Conservation (phyloP, 345 rosid genomes). For the Erucastrum elatum region DNA sequence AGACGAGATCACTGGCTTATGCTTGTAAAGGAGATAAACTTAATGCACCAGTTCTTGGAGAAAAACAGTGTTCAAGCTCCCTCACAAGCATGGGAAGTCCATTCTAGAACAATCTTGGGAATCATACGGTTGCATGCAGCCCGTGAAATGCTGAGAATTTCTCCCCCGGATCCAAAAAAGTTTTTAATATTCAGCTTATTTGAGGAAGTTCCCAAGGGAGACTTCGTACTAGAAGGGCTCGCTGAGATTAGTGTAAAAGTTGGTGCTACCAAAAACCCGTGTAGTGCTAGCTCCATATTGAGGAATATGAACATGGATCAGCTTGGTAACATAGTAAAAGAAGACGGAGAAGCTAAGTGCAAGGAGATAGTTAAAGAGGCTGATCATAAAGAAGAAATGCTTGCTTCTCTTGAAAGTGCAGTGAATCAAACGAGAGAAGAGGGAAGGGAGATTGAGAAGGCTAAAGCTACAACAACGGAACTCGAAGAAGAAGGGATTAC, state of each 20-base stretch:
- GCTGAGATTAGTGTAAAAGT: slow-evolving; percentile 62
- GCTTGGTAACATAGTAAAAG: slow-evolving; percentile 30
- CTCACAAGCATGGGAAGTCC: slow-evolving; percentile 72
- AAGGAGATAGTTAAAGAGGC: slow-evolving; percentile 28
- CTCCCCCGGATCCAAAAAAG: slow-evolving; percentile 72
- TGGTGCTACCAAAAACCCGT: slow-evolving; percentile 43
- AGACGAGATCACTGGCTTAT: slow-evolving; percentile 95
- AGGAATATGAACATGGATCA: slow-evolving; percentile 55
- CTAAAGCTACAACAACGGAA: slow-evolving; percentile 61
- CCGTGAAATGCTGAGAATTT: slow-evolving; percentile 78
- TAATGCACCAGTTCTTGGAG: slow-evolving; percentile 72
- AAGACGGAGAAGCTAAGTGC: slow-evolving; percentile 38
- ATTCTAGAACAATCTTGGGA: slow-evolving; percentile 76
- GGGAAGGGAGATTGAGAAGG: slow-evolving; percentile 53
- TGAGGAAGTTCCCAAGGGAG: slow-evolving; percentile 87
- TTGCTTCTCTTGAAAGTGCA: slow-evolving; percentile 54
- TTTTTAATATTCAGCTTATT: slow-evolving; percentile 81
- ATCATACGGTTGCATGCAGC: slow-evolving; percentile 89
- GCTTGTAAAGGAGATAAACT: slow-evolving; percentile 60
- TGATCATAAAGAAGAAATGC: slow-evolving; percentile 29
- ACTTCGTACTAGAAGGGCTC: slow-evolving; percentile 70
- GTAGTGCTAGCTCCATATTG: slow-evolving; percentile 74
- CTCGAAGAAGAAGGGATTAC: slow-evolving; percentile 80
- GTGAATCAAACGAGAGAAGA: slow-evolving; percentile 65
- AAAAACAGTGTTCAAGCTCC: slow-evolving; percentile 51